Percentiles rank a stretch among this genome's conserved stretches.
phyloP scores from a whole-genome alignment of 371 early-diverging fungal genomes.

The Mucor saturninus region DNA sequence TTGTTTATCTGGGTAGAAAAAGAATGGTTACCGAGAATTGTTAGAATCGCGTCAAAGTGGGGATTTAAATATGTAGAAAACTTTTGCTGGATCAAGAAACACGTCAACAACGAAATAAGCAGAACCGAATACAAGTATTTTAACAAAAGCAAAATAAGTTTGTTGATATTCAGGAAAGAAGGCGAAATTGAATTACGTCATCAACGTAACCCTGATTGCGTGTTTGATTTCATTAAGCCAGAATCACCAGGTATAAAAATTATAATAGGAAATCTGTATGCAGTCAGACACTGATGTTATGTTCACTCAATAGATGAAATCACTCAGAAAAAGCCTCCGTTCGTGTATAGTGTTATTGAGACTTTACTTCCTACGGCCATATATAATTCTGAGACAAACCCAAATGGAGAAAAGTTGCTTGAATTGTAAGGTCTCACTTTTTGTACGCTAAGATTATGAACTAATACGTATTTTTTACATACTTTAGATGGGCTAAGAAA shows the following conservation, averaged over 20 bases:
- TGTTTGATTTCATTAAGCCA: conserved; percentile 92
- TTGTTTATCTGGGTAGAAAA: conserved; percentile 93
- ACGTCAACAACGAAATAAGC: conserved; percentile 81
- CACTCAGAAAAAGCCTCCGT: conserved; percentile 80
- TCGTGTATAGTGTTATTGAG: conserved; percentile 87
- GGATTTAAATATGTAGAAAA: conserved; percentile 95
- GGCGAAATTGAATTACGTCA: conserved; percentile 89
- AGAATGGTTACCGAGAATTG: conserved; percentile 81
- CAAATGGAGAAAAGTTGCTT: conserved; percentile 68
- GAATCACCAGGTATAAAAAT: conserved; percentile 38
- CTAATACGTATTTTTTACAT: not conserved
- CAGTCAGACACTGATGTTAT: no score
- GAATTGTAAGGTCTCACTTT: conserved; percentile 64
- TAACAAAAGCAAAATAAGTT: conserved; percentile 81
- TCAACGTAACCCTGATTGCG: conserved; percentile 91
- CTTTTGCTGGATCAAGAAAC: conserved; percentile 91
- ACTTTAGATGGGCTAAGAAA: conserved; percentile 55
- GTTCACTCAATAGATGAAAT: conserved; percentile 48
- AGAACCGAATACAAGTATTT: conserved; percentile 71
- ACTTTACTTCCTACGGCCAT: conserved; percentile 83
- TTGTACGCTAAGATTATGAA: not conserved
- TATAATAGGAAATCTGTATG: no score
- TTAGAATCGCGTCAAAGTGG: conserved; percentile 76
- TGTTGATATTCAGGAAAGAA: conserved; percentile 88
- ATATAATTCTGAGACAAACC: conserved; percentile 66